Conservation (phyloP, 2,329 filamentous ascomycete genomes). For the Kalmusia sp. region DNA sequence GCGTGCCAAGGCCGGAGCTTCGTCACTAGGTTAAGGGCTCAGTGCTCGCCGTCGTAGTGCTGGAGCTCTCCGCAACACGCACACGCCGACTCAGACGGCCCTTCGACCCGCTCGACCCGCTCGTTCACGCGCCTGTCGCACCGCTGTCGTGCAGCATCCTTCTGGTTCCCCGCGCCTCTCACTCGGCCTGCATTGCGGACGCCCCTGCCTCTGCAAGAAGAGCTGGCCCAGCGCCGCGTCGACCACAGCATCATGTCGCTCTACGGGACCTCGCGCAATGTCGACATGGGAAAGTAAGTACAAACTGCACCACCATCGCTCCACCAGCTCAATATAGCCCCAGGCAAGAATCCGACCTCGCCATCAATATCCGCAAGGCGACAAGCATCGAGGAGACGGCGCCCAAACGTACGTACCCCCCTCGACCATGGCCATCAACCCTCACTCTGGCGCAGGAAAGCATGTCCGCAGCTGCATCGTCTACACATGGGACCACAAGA, state of each 20-base stretch:
- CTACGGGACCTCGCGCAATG: conserved; percentile 52
- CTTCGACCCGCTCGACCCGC: no score
- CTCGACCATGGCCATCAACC: conserved; percentile 6
- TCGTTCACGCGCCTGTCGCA: not conserved
- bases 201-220: not conserved
- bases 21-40: not conserved
- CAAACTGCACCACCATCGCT: conserved; percentile 1
- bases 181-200: not conserved
- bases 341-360: conserved; percentile 68
- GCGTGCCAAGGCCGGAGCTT: conserved; percentile 5
- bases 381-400: conserved; percentile 72
- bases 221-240: not conserved
- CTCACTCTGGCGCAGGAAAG: conserved; percentile 65
- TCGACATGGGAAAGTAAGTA: conserved; percentile 68
- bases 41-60: no score
- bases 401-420: conserved; percentile 63
- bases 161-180: not conserved
- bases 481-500: conserved; percentile 99
- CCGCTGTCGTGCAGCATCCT: no score
- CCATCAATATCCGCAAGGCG: conserved; percentile 72
- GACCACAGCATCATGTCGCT: conserved; percentile 4
- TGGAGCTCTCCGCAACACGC: not conserved
- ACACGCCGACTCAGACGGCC: no score
- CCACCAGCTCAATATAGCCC: conserved; percentile 4
- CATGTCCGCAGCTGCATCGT: conserved; percentile 98